Conservation (phyloP, 305 asterid species). For the Rubia occidens region DNA sequence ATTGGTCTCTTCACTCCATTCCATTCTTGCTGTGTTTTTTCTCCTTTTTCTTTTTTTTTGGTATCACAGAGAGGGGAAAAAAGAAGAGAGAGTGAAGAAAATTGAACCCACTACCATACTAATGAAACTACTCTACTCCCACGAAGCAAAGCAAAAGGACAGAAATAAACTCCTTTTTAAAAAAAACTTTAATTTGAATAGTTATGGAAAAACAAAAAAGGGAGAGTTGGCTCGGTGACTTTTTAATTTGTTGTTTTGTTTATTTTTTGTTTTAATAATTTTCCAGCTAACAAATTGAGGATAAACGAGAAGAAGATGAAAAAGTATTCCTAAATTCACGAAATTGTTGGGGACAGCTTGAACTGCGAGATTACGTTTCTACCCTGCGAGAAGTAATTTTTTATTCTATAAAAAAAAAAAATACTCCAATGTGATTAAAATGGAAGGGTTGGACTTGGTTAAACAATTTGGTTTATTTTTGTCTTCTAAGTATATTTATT, state of each 20-base stretch:
- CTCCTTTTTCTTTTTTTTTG: neutral
- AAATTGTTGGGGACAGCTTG: conserved; percentile 21
- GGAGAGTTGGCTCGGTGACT: conserved; percentile 4
- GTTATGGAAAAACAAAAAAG: conserved; percentile 5
- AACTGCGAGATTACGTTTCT: conserved; percentile 1
- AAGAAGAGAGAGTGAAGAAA: neutral
- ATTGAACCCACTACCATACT: conserved; percentile 12
- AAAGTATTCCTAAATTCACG: conserved; percentile 16
- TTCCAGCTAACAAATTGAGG: conserved; percentile 19
- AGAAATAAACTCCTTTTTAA: neutral
- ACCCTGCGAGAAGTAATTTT: conserved; percentile 6
- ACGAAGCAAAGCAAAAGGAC: conserved; percentile 11
- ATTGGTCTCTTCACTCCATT: conserved; percentile 14
- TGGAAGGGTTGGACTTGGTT: conserved; percentile 9
- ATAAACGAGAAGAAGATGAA: neutral
- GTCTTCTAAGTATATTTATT: neutral
- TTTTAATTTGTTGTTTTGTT: neutral
- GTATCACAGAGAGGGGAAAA: neutral
- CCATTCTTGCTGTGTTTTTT: conserved; percentile 4
- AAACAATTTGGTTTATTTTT: neutral
- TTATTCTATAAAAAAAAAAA: neutral
- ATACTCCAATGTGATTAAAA: conserved; percentile 16
- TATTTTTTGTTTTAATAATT: neutral
- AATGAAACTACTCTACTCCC: conserved; percentile 12
- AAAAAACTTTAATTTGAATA: conserved; percentile 14